phyloP scores from a whole-genome alignment of 176 grass and related monocot genomes.

The Aechmea fasciata region DNA sequence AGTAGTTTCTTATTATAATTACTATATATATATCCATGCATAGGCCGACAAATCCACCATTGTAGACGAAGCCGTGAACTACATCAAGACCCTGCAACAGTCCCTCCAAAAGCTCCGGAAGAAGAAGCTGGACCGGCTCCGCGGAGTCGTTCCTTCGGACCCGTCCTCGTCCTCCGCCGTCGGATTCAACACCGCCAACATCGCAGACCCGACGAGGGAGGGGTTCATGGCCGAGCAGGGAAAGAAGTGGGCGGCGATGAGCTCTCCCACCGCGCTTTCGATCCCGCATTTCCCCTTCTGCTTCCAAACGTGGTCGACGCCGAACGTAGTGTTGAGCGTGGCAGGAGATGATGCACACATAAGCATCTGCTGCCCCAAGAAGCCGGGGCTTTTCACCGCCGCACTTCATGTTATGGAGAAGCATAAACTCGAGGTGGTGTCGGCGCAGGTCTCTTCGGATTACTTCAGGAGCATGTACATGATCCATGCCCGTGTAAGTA shows the following conservation, averaged over 20 bases:
- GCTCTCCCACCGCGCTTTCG: background rate
- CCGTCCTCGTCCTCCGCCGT: background rate
- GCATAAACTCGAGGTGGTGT: constrained; percentile 45
- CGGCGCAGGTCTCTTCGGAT: constrained; percentile 21
- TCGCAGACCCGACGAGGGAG: constrained; percentile 15
- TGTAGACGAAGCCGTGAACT: constrained; percentile 45
- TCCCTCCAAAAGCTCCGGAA: constrained; percentile 32
- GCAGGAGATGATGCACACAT: constrained; percentile 30
- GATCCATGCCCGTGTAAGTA: constrained; percentile 61
- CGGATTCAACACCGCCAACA: background rate
- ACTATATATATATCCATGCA: background rate
- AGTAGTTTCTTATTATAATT: constrained; percentile 2
- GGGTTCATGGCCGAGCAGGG: constrained; percentile 29
- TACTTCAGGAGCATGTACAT: constrained; percentile 15
- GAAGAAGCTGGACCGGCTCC: constrained; percentile 28
- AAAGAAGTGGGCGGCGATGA: background rate
- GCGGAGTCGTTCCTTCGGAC: background rate
- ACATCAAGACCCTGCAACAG: constrained; percentile 49
- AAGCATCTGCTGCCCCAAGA: constrained; percentile 24
- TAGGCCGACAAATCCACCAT: constrained; percentile 54
- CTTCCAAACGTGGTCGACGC: constrained; percentile 50
- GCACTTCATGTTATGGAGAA: constrained; percentile 43
- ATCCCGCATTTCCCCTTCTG: background rate
- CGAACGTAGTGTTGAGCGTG: constrained; percentile 48
- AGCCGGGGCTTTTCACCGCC: constrained; percentile 17